These are phyloP conservation scores for Antarctomyces pellizariae DNA, from an alignment of 495 filamentous ascomycete species.

Conservation along the genomic window DNA sequence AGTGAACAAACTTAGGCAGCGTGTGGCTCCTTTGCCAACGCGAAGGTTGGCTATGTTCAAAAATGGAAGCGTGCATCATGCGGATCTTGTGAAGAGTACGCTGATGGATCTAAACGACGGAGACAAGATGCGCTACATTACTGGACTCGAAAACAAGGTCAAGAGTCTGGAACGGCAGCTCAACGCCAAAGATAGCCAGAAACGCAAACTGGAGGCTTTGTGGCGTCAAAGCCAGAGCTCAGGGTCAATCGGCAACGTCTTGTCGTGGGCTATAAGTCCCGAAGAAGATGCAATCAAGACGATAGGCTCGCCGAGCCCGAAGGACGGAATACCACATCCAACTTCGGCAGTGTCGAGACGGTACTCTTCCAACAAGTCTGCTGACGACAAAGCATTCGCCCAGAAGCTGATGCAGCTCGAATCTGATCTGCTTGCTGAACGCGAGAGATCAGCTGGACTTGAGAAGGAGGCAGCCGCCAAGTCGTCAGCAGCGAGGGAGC, in stretches of 20 bases:
- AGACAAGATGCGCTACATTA: constrained; percentile 36
- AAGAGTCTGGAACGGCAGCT: constrained; percentile 52
- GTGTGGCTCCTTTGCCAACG: no score
- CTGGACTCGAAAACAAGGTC: constrained; percentile 52
- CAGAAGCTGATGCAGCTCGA: constrained; percentile 45
- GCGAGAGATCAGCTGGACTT: constrained; percentile 22
- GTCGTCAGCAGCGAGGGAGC: constrained; percentile 34
- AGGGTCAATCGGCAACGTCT: constrained; percentile 43
- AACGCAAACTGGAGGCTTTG: constrained; percentile 80
- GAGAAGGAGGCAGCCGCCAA: constrained; percentile 38
- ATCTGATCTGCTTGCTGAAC: constrained; percentile 41
- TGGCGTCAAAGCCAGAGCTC: constrained; percentile 58
- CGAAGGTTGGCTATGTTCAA: no score
- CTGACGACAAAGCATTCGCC: constrained; percentile 38
- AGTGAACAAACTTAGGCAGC: constrained; percentile 47
- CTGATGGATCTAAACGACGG: constrained; percentile 64
- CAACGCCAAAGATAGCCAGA: constrained; percentile 71
- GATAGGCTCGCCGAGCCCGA: constrained; percentile 12
- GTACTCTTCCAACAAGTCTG: constrained; percentile 39
- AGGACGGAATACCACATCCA: constrained; percentile 31
- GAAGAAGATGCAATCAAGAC: constrained; percentile 21
- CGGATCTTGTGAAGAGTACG: constrained; percentile 51
- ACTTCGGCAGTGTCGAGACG: constrained; percentile 43
- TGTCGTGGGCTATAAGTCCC: constrained; percentile 18
- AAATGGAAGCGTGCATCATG: constrained; percentile 82